phyloP scores from a whole-genome alignment of 805 yeast genomes.

The Phaffomyces antillensis region DNA sequence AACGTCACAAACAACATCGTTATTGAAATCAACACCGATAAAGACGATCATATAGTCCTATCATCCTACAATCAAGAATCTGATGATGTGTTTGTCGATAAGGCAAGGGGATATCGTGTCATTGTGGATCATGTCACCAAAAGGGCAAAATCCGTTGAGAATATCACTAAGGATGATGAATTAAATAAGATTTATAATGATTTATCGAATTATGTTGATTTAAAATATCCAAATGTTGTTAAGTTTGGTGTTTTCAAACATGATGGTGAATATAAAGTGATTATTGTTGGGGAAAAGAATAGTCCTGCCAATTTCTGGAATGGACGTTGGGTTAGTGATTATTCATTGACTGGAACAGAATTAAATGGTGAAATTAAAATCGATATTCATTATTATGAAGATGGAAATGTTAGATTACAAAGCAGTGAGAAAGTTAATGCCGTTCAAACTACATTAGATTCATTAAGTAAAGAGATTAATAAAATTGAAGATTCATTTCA shows the following conservation, averaged over 20 bases:
- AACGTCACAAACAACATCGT: slow-evolving; percentile 32
- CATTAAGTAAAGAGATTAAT: slow-evolving; percentile 40
- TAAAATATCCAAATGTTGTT: slow-evolving; percentile 58
- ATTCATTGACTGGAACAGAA: slow-evolving; percentile 31
- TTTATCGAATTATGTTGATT: slow-evolving; percentile 42
- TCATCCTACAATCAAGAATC: slow-evolving; percentile 42
- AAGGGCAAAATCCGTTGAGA: slow-evolving; percentile 47
- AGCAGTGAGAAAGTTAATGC: slow-evolving; percentile 30
- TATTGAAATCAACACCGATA: slow-evolving; percentile 19
- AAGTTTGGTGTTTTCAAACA: slow-evolving; percentile 37
- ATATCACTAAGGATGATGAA: slow-evolving; percentile 22
- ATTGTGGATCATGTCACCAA: slow-evolving; percentile 50
- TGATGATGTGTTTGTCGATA: slow-evolving; percentile 49
- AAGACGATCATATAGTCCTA: slow-evolving; percentile 32
- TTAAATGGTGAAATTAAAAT: slow-evolving; percentile 51
- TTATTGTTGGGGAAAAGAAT: slow-evolving; percentile 64
- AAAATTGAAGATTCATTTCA: slow-evolving; percentile 56
- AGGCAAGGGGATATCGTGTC: slow-evolving; percentile 38
- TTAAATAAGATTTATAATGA: slow-evolving; percentile 13
- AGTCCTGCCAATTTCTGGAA: slow-evolving; percentile 79
- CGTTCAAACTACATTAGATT: slow-evolving; percentile 8
- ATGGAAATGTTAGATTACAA: slow-evolving; percentile 84
- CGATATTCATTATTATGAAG: slow-evolving; percentile 90
- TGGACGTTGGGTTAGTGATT: slow-evolving; percentile 79
- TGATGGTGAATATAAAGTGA: slow-evolving; percentile 27